Base-by-base conservation (phyloP, 1,284 basidiomycete species). In the Ustilago sp. region DNA sequence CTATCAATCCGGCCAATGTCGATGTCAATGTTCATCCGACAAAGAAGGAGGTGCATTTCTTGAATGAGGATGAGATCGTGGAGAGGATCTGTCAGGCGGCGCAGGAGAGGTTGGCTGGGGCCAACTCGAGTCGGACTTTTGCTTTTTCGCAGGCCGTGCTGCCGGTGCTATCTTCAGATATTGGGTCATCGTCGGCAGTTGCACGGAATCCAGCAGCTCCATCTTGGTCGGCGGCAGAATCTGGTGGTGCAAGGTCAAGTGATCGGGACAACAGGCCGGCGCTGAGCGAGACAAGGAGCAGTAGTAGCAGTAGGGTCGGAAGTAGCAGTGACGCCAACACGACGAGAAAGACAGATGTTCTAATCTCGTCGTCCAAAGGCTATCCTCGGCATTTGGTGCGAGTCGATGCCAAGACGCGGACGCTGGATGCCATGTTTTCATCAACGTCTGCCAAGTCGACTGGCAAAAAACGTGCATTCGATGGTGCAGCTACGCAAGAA, bases 11-110 rank as follows among this genome's bases (percentile, higher is more conserved):
- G 0, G 89, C 91, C 39, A 91, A 93, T 35, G 92, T 99, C 11
- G 97, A 99, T 82, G 95, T 98, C 65, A 99, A 99, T 80, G 95
- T 99, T 0, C 96, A 98, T 85, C 97, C 97, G 0, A 99, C 97
- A 1, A 99, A 99, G 86, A 92, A 93, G 43, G 95, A 98, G 86
- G 94, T 98, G 0, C 94, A 95, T 79, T 99, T 99, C 81, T 87
- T 98, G 62, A 91, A 98, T 77, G 94, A 99, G 85, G 97, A 98
- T 61, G 89, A 89, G 13, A 94, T 98, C 78, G 92, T 93, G 4
- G 92, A 94, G 77, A 88, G 88, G 8, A 91, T 99, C 55, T 91
- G 93, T n/a, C 39, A 56, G 15, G 62, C 66, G 28, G 78, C 73
- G 0, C 78, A 81, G 54, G 52, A 64, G 17, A 50, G 57, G 13